Evolutionary conservation across 371 early-diverging fungal genomes (phyloP), one percentile per base, ranked within the genome.

Genomic region (Lichtheimia hyalospora): DNA sequence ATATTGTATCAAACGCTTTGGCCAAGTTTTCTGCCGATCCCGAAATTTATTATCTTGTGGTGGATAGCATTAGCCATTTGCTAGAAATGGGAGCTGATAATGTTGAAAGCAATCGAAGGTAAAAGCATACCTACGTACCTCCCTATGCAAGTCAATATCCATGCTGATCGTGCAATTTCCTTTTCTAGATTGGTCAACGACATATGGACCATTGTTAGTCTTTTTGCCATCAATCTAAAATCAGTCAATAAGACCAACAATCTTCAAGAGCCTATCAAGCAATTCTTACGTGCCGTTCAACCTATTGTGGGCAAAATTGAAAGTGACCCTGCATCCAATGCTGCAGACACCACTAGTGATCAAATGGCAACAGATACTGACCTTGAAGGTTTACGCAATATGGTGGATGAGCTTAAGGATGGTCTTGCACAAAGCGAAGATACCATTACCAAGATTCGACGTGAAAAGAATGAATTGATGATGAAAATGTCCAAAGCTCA

Each of bases 291-390:
- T 6, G 74, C 78, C 24, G 75, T 77, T 4, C 82, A 83, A 34
- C 81, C 84, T 16, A 84, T 87, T 63, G 77, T 82, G 13, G 85
- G 87, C 7, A 85, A 85, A 53, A 23, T 75, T 10, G 3, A 28
- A 5, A 6, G 18, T 2, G 58, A 58, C 14, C 23, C 21, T 21
- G 10, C 13, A 5, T 5, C 52, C 18, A 25, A 23, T 8, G 5
- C 25, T n/a, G 52, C 52, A 27, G 54, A 34, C 0, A 14, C 14
- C 5, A 12, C 14, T 0, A 18, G n/a, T 7, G 25, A 25, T 4
- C 16, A 40, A 40, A 54, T 18, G 40, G 54, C 55, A 20, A 60
- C 67, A 42, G 42, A 57, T 10, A 76, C 75, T 54, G 79, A 79
- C 21, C 56, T 74, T 0, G 76, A 79, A 58, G 76, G 76, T 3